Evolutionary conservation across 2,329 filamentous ascomycete species (phyloP).

Genomic region (Colletotrichum karsti): DNA sequence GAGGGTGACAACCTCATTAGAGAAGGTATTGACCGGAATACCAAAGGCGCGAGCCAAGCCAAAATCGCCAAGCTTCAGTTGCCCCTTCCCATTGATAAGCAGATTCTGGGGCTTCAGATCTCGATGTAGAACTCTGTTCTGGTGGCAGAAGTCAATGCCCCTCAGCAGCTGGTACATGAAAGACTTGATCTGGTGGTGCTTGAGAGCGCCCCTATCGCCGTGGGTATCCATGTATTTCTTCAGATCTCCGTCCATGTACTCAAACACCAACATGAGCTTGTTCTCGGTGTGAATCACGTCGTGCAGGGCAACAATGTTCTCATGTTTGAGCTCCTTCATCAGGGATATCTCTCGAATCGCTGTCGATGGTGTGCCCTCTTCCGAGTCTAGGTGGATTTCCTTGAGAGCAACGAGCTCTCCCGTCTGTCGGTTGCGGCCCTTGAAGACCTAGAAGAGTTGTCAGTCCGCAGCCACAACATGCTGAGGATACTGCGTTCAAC

Average conservation of each 20-base stretch:
- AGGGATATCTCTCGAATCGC: constrained; percentile 98
- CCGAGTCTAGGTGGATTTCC: constrained; percentile 97
- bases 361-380: constrained; percentile 96
- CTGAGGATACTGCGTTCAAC: constrained; percentile 38
- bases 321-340: constrained; percentile 99
- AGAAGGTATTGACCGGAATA: constrained; percentile 97
- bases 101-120: constrained; percentile 97
- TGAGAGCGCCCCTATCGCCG: constrained; percentile 88
- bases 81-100: constrained; percentile 90
- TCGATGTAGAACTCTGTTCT: constrained; percentile 94
- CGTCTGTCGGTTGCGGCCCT: constrained; percentile 95
- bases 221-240: constrained; percentile 99
- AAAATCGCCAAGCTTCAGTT: constrained; percentile 94
- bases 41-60: constrained; percentile 94
- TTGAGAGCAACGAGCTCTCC: constrained; percentile 97
- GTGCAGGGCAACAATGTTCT: constrained; percentile 96
- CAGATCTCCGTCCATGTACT: constrained; percentile 97
- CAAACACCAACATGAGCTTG: constrained; percentile 99
- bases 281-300: constrained; percentile 99
- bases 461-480: neutral
- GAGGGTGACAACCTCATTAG: constrained; percentile 95
- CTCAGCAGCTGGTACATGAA: constrained; percentile 99
- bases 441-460: constrained; percentile 79
- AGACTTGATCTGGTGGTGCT: constrained; percentile 92
- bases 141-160: constrained; percentile 97